Base-by-base conservation (phyloP, 1,284 basidiomycete genomes). In the Spongispora temasekensis region DNA sequence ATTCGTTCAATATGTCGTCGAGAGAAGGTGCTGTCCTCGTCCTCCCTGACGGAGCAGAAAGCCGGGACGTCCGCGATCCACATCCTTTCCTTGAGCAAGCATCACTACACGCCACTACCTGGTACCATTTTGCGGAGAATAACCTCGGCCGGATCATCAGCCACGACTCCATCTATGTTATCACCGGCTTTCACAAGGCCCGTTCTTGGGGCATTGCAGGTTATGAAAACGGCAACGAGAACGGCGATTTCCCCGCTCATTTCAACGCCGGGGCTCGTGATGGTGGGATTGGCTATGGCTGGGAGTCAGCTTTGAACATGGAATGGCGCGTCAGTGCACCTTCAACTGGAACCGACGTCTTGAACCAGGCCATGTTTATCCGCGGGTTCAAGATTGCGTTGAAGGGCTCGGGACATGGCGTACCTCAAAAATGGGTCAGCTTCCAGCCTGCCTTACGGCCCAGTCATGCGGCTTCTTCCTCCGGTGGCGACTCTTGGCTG, bases 331-430 rank as follows among this genome's bases (percentile, higher is more conserved):
- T 61, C 8, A 61, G 68, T 10, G 68, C 67, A 28, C 46, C 9
- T 15, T 21, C 17, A 60, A 66, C 31, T n/a, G 46, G 53, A 8
- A 44, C 23, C 9, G 60, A 44, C 2, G 21, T 58, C 9, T 15
- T 60, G n/a, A 71, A 72, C 17, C 70, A 69, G 31, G 53, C 68
- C 21, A 67, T 72, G 13, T 60, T 68, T 21, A 60, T 71, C 28
- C 70, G 70, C 21, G 71, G 68, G 23, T 71, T 68, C 69, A 69
- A 74, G 69, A 58, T 69, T 30, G 68, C 68, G 30, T 19, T 71
- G 34, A 55, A 67, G 50, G 61, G 59, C 27, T 19, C 46, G 13
- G 50, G 62, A 35, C 67, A 61, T 52, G 70, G 64, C 15, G 59
- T 67, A 7, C 66, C 69, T 2, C 69, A 68, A 58, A 59, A 28